A percentile compares a stretch with the other conserved stretches of the same genome.
These are phyloP conservation scores for Clarireedia monteithiana DNA, from an alignment of 2,329 filamentous ascomycete genomes.

Conservation along the genomic window DNA sequence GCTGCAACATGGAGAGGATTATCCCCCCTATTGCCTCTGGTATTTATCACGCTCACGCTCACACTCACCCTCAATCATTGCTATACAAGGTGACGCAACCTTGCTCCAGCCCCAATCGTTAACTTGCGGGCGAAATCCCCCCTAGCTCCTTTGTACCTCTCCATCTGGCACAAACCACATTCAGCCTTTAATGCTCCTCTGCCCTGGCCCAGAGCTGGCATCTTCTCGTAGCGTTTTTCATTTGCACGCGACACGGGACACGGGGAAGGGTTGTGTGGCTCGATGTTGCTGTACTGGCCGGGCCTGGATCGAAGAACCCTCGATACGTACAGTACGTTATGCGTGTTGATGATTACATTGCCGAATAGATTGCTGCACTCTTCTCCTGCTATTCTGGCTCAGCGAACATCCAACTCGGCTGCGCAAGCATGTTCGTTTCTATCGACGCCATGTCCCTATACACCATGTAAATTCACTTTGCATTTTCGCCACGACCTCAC, in stretches of 20 bases:
- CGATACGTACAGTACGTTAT: no score
- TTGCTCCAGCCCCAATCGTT: constrained; percentile 2
- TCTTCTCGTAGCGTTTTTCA: not conserved
- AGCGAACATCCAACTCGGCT: not conserved
- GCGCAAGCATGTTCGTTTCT: not conserved
- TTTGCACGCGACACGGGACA: not conserved
- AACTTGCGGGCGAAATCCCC: not conserved
- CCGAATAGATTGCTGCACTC: no score
- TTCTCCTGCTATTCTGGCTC: no score
- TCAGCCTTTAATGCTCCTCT: not conserved
- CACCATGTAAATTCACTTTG: not conserved
- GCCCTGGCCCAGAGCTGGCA: not conserved
- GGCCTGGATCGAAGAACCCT: no score
- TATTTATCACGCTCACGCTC: no score
- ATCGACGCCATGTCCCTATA: not conserved
- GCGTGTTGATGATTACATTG: not conserved
- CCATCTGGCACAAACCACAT: not conserved
- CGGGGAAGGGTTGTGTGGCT: not conserved
- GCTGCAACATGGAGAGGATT: not conserved
- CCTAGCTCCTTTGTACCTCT: not conserved
- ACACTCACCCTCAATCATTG: no score
- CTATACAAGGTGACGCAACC: not conserved
- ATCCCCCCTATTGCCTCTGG: no score
- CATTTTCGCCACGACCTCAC: not conserved
- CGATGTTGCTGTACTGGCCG: no score